Base-by-base conservation (phyloP, 2,329 filamentous ascomycete species). In the Calonectria pseudoturangicola region DNA sequence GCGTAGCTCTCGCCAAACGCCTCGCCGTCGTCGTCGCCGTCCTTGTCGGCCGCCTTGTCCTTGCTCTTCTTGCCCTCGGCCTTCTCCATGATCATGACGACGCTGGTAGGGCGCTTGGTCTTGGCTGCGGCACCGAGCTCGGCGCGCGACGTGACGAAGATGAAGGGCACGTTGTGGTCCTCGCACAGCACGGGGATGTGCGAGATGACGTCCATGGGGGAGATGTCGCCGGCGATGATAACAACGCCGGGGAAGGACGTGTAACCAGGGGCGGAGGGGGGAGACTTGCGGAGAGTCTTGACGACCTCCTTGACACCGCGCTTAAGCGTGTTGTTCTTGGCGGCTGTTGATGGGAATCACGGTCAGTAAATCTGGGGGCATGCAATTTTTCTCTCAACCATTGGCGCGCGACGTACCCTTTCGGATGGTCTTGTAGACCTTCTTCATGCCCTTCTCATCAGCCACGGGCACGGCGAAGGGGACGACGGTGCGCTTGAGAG, bases 301-400 rank as follows among this genome's bases (percentile, higher is more conserved):
- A 98, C 96, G 83, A 98, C 96, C 88, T 99, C 97, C 87, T 99
- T 99, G 78, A 99, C 97, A 83, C 97, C 97, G 83, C 97, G 96
- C 89, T 98, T 98, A 83, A 99, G 94, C 72, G 95, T 94, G 88
- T 97, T 97, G 87, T 95, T 92, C 87, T 98, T 98, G 81, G 97
- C 96, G 79, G 96, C 97, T 98, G 85, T 71, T 30, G 13, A 56
- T 36, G 28, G 67, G 48, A 73, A 47, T 51, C 62, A 76, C 71
- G 50, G 64, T 79, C 74, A 75, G 79, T 62, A 39, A 25, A 15
- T 7, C 6, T 3, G 45, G 54, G 25, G 27, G 28, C 27, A 8
- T 33, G 33, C 48, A 51, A 54, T 30, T 5, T 60, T 15, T 48
- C 21, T 43, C 47, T 43, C 47, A 12, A 47, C 21, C 51, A 64